Percentiles rank a stretch among this genome's conserved stretches.
Evolutionary conservation across 306 rosid species (phyloP).

Genomic region (Cicer pinnatifidum): DNA sequence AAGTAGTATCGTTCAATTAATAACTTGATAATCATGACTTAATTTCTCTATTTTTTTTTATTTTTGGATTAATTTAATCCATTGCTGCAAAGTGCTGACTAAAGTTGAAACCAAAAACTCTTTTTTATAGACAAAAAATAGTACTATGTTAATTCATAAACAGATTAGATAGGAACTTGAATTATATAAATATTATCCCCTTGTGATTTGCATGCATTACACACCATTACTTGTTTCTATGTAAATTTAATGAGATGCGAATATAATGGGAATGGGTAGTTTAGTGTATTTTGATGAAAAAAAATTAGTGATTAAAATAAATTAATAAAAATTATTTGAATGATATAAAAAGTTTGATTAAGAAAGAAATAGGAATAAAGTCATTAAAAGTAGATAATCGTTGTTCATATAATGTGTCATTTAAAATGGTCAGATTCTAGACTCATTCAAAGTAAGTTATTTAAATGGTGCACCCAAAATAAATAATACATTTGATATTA

Average conservation of each 20-base stretch:
- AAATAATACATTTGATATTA: too few species aligned
- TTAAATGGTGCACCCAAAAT: too few species aligned
- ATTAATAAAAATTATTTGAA: too few species aligned
- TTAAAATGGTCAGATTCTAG: background rate
- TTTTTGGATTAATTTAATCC: conserved; percentile 1
- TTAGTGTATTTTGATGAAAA: too few species aligned
- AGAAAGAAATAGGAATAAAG: too few species aligned
- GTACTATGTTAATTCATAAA: background rate
- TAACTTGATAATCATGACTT: conserved; percentile 30
- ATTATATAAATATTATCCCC: background rate
- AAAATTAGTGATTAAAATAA: too few species aligned
- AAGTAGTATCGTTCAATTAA: conserved; percentile 4
- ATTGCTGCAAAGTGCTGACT: background rate
- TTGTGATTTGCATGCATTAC: conserved; percentile 27
- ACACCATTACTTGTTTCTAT: background rate
- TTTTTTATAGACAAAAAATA: background rate
- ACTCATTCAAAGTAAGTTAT: background rate
- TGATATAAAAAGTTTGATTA: too few species aligned
- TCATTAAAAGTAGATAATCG: too few species aligned
- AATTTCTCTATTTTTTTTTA: background rate
- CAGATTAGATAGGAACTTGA: background rate
- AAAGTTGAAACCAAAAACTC: background rate
- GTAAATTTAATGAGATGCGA: background rate
- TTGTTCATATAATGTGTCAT: background rate
- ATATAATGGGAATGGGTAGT: background rate